Conservation (phyloP, 495 filamentous ascomycete genomes). For the Rostrohypoxylon terebratum region DNA sequence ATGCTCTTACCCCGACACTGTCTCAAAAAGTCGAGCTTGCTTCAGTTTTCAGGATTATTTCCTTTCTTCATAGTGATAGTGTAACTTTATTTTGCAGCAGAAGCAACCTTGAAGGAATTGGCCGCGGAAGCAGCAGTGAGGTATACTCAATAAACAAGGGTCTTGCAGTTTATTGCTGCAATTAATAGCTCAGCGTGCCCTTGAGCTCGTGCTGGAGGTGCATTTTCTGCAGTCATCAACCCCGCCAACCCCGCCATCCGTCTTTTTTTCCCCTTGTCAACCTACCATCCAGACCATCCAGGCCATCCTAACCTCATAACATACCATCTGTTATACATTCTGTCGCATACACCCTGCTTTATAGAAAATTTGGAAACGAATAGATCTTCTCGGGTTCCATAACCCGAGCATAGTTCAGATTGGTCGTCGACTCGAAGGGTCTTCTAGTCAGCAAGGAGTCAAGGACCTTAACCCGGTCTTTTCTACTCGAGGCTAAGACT, state of each 20-base stretch:
- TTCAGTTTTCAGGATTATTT: not conserved
- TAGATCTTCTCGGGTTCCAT: constrained; percentile 25
- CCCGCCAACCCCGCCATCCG: constrained; percentile 43
- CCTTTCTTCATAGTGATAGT: constrained; percentile 19
- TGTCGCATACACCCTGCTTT: constrained; percentile 9
- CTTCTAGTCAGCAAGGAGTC: not conserved
- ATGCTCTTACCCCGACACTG: constrained; percentile 15
- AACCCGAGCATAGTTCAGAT: constrained; percentile 31
- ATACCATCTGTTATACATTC: constrained; percentile 2
- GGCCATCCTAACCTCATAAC: not conserved
- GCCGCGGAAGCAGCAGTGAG: constrained; percentile 23
- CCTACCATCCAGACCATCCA: not conserved
- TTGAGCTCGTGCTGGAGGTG: constrained; percentile 40
- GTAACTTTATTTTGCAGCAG: constrained; percentile 25
- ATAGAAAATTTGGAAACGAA: constrained; percentile 25
- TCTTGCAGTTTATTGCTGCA: constrained; percentile 19
- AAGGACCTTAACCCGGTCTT: not conserved
- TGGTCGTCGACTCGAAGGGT: constrained; percentile 7
- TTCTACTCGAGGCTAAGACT: not conserved
- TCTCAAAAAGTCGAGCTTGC: constrained; percentile 5
- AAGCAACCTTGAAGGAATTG: constrained; percentile 11
- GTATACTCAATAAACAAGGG: constrained; percentile 22
- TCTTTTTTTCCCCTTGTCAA: constrained; percentile 22
- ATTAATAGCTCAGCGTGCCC: constrained; percentile 32
- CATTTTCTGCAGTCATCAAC: constrained; percentile 41